Evolutionary conservation across 2,329 filamentous ascomycete genomes (phyloP).

Genomic region (Ascochyta pisi): DNA sequence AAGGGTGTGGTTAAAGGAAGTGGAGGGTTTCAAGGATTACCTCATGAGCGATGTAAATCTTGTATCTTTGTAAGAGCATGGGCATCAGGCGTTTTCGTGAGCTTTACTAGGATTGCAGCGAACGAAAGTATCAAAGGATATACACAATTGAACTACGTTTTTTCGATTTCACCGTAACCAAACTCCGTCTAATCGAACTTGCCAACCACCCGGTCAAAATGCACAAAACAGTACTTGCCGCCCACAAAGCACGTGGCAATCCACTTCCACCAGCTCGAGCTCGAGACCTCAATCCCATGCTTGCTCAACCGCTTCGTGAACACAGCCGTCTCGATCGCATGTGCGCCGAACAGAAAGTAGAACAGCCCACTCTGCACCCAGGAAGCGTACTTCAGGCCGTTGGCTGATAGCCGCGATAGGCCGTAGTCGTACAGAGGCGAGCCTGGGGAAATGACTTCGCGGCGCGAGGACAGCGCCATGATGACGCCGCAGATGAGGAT

Average conservation of each 20-base stretch:
- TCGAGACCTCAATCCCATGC: constrained; percentile 25
- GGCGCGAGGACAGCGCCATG: constrained; percentile 31
- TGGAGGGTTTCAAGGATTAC: neutral
- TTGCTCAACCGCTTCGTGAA: constrained; percentile 25
- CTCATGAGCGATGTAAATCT: constrained; percentile 17
- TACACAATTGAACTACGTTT: neutral
- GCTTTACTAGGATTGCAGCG: constrained; percentile 7
- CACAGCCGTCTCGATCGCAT: constrained; percentile 29
- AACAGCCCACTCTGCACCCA: constrained; percentile 34
- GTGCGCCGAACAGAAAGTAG: constrained; percentile 33
- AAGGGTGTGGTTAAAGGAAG: neutral
- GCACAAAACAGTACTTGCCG: constrained; percentile 30
- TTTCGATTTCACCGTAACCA: too few relatives aligned
- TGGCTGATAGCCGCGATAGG: constrained; percentile 13
- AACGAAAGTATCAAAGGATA: neutral
- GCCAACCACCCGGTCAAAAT: constrained; percentile 30
- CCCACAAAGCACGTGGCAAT: constrained; percentile 35
- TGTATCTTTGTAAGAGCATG: constrained; percentile 23
- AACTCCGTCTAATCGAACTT: neutral
- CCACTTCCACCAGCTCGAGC: constrained; percentile 33
- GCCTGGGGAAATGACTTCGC: constrained; percentile 27
- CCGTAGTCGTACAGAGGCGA: constrained; percentile 28
- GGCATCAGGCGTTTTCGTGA: constrained; percentile 24
- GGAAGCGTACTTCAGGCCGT: constrained; percentile 19
- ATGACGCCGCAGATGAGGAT: constrained; percentile 33